These are phyloP conservation scores for Syzygium grande DNA, from an alignment of 345 rosid genomes.

Conservation along the genomic window DNA sequence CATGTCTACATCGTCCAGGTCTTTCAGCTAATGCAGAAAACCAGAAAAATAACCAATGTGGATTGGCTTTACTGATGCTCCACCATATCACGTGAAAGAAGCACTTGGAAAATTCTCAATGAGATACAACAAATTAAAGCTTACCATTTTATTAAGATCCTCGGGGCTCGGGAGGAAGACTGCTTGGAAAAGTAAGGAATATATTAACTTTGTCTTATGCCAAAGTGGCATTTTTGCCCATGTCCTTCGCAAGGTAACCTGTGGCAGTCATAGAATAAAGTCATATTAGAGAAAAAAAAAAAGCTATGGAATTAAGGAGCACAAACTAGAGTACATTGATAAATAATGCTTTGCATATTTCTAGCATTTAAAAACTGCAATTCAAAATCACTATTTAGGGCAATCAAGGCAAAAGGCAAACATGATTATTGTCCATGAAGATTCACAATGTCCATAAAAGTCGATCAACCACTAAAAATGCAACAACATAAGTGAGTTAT, in stretches of 20 bases:
- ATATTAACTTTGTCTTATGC: slow-evolving; percentile 70
- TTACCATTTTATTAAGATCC: slow-evolving; percentile 79
- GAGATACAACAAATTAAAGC: neutral
- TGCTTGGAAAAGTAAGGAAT: slow-evolving; percentile 63
- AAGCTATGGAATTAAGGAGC: neutral
- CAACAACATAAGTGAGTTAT: neutral
- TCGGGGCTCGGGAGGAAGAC: slow-evolving; percentile 70
- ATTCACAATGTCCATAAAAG: neutral
- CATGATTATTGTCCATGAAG: neutral
- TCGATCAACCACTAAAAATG: neutral
- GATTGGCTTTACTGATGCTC: neutral
- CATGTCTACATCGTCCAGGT: slow-evolving; percentile 91
- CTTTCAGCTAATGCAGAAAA: slow-evolving; percentile 56
- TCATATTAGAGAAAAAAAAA: neutral
- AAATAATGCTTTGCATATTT: neutral
- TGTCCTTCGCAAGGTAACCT: slow-evolving; percentile 72
- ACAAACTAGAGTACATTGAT: neutral
- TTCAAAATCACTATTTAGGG: neutral
- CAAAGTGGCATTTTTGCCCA: slow-evolving; percentile 92
- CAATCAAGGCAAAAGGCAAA: neutral
- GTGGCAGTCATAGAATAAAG: slow-evolving; percentile 12
- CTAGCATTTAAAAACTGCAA: neutral
- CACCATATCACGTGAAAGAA: neutral
- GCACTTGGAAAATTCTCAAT: neutral
- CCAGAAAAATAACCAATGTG: neutral